Percentiles rank a stretch among this genome's conserved stretches.
These are phyloP conservation scores for Aspergillus haitiensis DNA, from an alignment of 495 filamentous ascomycete genomes.

Conservation along the genomic window DNA sequence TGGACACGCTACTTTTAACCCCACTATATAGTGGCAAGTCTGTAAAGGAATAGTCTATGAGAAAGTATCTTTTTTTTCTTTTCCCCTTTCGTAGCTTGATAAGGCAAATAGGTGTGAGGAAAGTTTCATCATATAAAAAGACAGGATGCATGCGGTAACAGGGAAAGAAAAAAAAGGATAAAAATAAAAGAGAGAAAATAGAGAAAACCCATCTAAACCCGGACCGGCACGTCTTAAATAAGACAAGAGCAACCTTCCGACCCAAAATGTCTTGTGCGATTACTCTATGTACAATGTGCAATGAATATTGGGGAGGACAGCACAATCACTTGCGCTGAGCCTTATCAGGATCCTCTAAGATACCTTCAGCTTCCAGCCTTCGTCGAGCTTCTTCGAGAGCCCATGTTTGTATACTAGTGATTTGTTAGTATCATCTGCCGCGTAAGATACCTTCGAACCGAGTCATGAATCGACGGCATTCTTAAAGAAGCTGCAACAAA, in stretches of 20 bases:
- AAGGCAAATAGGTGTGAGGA: constrained; percentile 32
- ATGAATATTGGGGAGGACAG: constrained; percentile 26
- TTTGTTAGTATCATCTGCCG: constrained; percentile 24
- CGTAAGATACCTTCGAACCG: too few relatives aligned
- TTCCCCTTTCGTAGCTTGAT: constrained; percentile 29
- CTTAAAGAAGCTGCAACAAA: constrained; percentile 4
- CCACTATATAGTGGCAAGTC: neutral
- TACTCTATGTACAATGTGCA: constrained; percentile 54
- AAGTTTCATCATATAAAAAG: constrained; percentile 31
- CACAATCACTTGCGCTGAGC: constrained; percentile 38
- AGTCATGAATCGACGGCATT: neutral
- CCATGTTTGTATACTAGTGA: constrained; percentile 93
- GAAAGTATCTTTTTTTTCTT: constrained; percentile 17
- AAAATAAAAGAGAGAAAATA: constrained; percentile 34
- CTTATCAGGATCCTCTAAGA: constrained; percentile 73
- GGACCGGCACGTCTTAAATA: constrained; percentile 38
- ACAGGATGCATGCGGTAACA: constrained; percentile 40
- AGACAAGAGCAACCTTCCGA: constrained; percentile 35
- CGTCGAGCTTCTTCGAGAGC: constrained; percentile 93
- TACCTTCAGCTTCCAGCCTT: constrained; percentile 91
- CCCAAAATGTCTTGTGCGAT: constrained; percentile 37
- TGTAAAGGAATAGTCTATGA: constrained; percentile 6
- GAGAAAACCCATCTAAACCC: constrained; percentile 43
- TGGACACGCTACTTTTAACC: neutral
- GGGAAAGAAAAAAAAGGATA: constrained; percentile 31